Evolutionary conservation across 805 yeast genomes (phyloP), one percentile per base, ranked within the genome.

Genomic region (Sugiyamaella mastotermitis): DNA sequence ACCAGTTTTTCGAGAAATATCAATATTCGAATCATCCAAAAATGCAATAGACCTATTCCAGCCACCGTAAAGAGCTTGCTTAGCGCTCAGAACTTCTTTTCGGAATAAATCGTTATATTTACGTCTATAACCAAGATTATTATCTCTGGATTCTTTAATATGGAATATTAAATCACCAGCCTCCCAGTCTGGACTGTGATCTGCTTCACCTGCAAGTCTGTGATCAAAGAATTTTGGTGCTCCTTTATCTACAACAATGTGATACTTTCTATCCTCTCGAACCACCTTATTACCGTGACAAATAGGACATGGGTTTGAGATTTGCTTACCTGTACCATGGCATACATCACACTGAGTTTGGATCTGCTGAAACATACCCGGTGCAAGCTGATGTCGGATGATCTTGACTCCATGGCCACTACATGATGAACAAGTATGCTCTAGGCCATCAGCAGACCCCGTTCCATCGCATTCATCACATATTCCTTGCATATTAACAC

Each of bases 361-460:
- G 50, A 88, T 70, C 45, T 80, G 83, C 61, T 92, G 97, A 45
- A 84, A 65, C 86, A 92, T 84, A 5, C 88, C 88, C 4, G 94
- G 94, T 0, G 85, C 97, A 48, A 90, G 61, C 57, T 88, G 94
- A 42, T 81, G 68, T 35, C 76, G 70, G 39, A 80, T 72, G 5
- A 78, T 56, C 26, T 74, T 60, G 16, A 80, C 67, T 19, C 98
- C 98, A 18, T 64, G 61, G 4, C 98, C 98, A 9, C 68, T 58
- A 66, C 98, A 92, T 35, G 62, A 64, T 1, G 59, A 47, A 67
- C 98, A 92, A 23, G 57, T 60, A 38, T 78, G 80, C 7, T 67
- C 68, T 50, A 77, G 60, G 9, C 90, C 87, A 59, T 88, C 97
- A 33, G 76, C 73, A 1, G 92, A 78, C 1, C 98, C 98, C 4